Percentiles rank a stretch among this genome's conserved stretches.
phyloP scores from a whole-genome alignment of 2,329 filamentous ascomycete species.

The Bipolaris oryzae region DNA sequence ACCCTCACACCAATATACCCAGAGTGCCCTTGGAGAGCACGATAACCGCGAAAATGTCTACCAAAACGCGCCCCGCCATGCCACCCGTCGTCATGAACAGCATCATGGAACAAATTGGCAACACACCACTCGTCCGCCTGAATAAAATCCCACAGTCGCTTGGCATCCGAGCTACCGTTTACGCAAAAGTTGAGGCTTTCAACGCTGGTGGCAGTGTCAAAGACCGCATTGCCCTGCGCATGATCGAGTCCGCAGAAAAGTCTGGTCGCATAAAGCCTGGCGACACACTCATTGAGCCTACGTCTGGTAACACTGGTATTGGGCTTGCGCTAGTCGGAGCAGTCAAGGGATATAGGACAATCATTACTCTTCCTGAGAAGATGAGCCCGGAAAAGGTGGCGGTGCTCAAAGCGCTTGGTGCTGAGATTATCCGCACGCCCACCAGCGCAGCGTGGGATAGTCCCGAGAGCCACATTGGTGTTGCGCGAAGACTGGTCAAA shows the following conservation, averaged over 20 bases:
- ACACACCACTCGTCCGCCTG: slow-evolving; percentile 91
- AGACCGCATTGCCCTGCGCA: slow-evolving; percentile 92
- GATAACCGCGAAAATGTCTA: slow-evolving; percentile 50
- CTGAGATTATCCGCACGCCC: slow-evolving; percentile 96
- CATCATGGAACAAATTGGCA: slow-evolving; percentile 88
- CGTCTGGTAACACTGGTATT: slow-evolving; percentile 97
- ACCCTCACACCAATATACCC: not conserved
- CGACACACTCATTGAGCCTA: slow-evolving; percentile 96
- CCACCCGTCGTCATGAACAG: slow-evolving; percentile 66
- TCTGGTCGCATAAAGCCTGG: slow-evolving; percentile 94
- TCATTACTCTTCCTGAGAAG: slow-evolving; percentile 98
- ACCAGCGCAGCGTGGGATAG: slow-evolving; percentile 94
- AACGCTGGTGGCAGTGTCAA: slow-evolving; percentile 94
- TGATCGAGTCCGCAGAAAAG: slow-evolving; percentile 95
- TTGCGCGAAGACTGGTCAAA: slow-evolving; percentile 86
- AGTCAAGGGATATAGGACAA: slow-evolving; percentile 97
- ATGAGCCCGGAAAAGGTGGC: slow-evolving; percentile 99
- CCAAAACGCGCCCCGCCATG: slow-evolving; percentile 56
- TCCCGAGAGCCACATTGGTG: slow-evolving; percentile 96
- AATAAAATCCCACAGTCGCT: slow-evolving; percentile 92
- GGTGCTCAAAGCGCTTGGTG: slow-evolving; percentile 88
- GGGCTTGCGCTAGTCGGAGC: slow-evolving; percentile 91
- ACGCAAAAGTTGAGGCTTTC: slow-evolving; percentile 91
- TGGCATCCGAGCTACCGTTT: slow-evolving; percentile 86
- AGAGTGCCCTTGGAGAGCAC: not conserved